These are phyloP conservation scores for Debaryomyces sp. DNA, from an alignment of 1,139 yeast genomes.

Conservation along the genomic window DNA sequence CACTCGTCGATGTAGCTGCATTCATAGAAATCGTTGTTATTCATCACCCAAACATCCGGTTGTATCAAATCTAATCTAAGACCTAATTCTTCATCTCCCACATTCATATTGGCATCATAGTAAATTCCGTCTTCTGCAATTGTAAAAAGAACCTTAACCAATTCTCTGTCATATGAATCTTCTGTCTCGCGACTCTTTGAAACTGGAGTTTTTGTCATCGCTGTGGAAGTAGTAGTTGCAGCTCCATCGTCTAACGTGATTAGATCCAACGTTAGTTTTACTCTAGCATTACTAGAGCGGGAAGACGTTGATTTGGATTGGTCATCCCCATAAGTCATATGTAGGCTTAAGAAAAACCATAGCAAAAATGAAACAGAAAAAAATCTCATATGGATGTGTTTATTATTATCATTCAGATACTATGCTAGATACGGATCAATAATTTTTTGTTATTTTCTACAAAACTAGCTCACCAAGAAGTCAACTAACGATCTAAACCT, in stretches of 20 bases:
- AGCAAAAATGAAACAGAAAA: background rate
- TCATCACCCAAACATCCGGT: constrained; percentile 43
- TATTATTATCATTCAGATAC: background rate
- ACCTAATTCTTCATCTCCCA: constrained; percentile 17
- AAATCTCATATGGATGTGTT: background rate
- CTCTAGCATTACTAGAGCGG: background rate
- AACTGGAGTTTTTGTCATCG: background rate
- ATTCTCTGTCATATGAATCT: background rate
- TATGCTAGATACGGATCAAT: background rate
- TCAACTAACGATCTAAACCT: background rate
- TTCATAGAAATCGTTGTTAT: constrained; percentile 23
- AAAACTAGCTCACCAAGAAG: background rate
- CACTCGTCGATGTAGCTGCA: constrained; percentile 27
- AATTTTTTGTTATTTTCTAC: background rate
- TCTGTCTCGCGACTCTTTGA: background rate
- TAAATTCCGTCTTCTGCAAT: constrained; percentile 7
- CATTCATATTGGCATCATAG: constrained; percentile 10
- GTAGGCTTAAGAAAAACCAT: background rate
- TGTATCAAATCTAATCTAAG: constrained; percentile 36
- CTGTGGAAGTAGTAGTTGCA: background rate
- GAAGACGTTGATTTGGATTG: background rate
- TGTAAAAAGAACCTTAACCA: background rate
- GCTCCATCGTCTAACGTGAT: background rate
- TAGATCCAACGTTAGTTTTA: background rate
- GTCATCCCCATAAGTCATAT: background rate